Percentiles rank a stretch among this genome's conserved stretches.
phyloP scores from a whole-genome alignment of 164 flowering plant genomes.

The Litsea cubeba region DNA sequence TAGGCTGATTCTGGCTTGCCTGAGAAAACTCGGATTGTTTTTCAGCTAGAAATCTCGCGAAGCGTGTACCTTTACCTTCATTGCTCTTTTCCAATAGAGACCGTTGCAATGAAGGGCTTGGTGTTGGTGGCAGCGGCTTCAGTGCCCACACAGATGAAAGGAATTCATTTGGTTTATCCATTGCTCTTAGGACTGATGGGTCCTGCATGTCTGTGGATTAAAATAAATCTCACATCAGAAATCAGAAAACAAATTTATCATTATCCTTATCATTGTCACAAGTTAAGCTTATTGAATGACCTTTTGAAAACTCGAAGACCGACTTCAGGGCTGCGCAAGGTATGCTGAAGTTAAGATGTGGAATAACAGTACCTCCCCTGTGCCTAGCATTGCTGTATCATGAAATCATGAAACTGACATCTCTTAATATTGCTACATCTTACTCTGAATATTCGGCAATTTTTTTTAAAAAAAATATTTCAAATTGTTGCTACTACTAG shows the following conservation, averaged over 20 bases:
- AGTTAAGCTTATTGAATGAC: slow-evolving; percentile 22
- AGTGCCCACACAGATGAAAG: slow-evolving; percentile 88
- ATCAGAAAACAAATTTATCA: background rate
- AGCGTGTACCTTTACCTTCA: slow-evolving; percentile 60
- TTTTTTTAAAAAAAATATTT: too few species aligned
- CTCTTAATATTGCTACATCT: background rate
- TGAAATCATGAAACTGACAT: background rate
- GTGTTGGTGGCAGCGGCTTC: slow-evolving; percentile 47
- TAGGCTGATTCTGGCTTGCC: slow-evolving; percentile 16
- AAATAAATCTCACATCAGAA: background rate
- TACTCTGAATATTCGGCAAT: background rate
- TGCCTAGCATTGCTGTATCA: slow-evolving; percentile 79
- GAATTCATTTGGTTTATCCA: slow-evolving; percentile 62
- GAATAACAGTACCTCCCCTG: slow-evolving; percentile 78
- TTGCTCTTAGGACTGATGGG: slow-evolving; percentile 39
- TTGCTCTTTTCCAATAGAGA: slow-evolving; percentile 23
- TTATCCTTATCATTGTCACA: background rate
- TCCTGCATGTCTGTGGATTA: slow-evolving; percentile 56
- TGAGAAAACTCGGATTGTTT: slow-evolving; percentile 20
- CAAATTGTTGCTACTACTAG: too few species aligned
- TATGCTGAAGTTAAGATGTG: slow-evolving; percentile 92
- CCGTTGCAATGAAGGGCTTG: slow-evolving; percentile 29
- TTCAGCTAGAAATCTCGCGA: slow-evolving; percentile 60
- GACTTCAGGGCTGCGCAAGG: slow-evolving; percentile 73
- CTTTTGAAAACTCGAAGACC: slow-evolving; percentile 69